Evolutionary conservation across 352 stramenopile genomes (phyloP), one percentile per base, ranked within the genome.

Genomic region (Phytophthora rubi): DNA sequence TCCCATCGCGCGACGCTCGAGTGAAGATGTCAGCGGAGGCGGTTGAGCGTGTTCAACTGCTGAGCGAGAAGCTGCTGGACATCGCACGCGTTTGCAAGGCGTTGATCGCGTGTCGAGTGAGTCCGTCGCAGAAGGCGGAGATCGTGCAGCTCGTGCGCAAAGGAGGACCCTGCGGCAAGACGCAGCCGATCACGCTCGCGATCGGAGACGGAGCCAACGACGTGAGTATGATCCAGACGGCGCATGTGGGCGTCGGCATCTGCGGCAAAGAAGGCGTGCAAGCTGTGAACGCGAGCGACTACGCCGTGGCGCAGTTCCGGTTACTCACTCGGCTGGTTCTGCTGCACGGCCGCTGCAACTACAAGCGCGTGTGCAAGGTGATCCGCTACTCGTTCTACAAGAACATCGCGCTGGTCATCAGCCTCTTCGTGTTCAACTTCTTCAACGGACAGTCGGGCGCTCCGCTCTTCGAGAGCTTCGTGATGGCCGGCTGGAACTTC

Each of bases 161-260:
- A 18, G 75, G 81, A 48, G 49, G 66, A 4, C 53, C 42, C 4
- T 23, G 21, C 12, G 57, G 35, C 59, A 73, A 59, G 77, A 6
- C 52, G 16, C 65, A 88, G 28, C 91, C 83, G 13, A 93, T 97
- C 54, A 98, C 94, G 9, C 83, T 99, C 7, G 97, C 97, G 1
- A 99, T 99, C 71, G 98, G 98, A 37, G 98, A 99, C 80, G 98
- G 98, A 28, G 98, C 98, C 1, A 99, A 99, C 77, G 98, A 99
- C 76, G 97, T 99, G 47, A 96, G 94, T 47, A 99, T 99, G 97
- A 99, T 99, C 59, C 96, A 99, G 74, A 95, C 95, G 59, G 97
- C 97, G 21, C 95, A 99, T 54, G 92, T 99, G 48, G 98, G 98
- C 35, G 95, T 99, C 28, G 98, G 98, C 1, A 99, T 99, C 63